Conservation (phyloP, 192 early-diverging fungal species). For the Powellomyces hirtus region DNA sequence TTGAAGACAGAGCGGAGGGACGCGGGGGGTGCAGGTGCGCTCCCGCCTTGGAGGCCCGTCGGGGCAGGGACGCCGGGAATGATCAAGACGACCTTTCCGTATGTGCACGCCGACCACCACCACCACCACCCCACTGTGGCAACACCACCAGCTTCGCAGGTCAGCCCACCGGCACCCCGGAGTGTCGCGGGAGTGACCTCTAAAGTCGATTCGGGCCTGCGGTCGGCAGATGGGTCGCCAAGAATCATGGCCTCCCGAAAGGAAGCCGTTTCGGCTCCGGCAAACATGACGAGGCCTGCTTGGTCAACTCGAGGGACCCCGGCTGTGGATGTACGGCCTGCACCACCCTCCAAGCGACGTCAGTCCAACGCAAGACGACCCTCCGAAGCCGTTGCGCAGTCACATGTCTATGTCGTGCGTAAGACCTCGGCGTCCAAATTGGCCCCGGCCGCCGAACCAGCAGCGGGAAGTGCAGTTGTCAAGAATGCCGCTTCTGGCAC, state of each 20-base stretch:
- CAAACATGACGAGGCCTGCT: background rate
- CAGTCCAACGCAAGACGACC: background rate
- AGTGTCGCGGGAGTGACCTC: background rate
- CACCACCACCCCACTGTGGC: background rate
- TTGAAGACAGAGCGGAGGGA: background rate
- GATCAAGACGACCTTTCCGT: background rate
- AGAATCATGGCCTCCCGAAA: background rate
- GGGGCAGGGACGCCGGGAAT: background rate
- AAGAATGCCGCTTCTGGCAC: background rate
- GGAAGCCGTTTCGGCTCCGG: background rate
- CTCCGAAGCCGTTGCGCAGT: background rate
- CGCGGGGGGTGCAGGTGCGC: background rate
- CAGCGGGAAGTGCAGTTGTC: background rate
- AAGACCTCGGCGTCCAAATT: no score
- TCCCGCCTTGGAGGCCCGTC: slow-evolving; percentile 2
- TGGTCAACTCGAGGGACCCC: background rate
- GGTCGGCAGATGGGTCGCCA: background rate
- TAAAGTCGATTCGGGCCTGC: slow-evolving; percentile 2
- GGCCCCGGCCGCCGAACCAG: background rate
- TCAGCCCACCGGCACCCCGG: background rate
- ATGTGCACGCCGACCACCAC: no score
- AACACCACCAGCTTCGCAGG: background rate
- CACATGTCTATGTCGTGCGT: no score
- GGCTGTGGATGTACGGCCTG: background rate
- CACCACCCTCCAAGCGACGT: background rate